Percentiles rank a stretch among this genome's conserved stretches.
Conservation (phyloP, 495 filamentous ascomycete genomes). For the Corynascus novoguineensis region DNA sequence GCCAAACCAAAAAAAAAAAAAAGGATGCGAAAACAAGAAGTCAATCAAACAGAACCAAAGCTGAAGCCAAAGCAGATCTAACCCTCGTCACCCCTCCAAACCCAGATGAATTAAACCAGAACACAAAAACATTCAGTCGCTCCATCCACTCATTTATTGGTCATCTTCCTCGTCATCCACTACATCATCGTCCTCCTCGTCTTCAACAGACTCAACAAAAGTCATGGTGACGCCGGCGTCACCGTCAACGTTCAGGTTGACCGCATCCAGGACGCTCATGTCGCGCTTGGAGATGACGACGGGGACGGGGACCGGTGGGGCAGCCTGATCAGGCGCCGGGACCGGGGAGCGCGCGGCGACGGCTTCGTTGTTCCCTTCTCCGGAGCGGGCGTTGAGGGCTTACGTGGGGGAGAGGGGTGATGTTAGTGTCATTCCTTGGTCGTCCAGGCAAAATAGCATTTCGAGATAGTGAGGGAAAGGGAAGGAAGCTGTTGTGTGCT, state of each 20-base stretch:
- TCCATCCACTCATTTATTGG: neutral
- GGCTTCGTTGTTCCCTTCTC: constrained; percentile 24
- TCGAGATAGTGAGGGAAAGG: constrained; percentile 13
- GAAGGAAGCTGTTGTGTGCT: constrained; percentile 15
- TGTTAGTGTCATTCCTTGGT: too few relatives aligned
- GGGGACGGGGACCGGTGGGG: constrained; percentile 8
- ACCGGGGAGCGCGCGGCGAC: neutral
- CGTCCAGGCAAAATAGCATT: too few relatives aligned
- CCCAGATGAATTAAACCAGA: neutral
- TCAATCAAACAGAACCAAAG: neutral
- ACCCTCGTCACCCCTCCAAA: neutral
- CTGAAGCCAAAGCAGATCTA: neutral
- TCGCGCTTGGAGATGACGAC: constrained; percentile 24
- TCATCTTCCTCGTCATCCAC: constrained; percentile 30
- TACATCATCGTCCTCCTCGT: constrained; percentile 35
- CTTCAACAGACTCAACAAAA: constrained; percentile 42
- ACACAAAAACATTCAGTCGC: too few relatives aligned
- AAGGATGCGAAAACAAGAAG: neutral
- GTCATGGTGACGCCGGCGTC: constrained; percentile 46
- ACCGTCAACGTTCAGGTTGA: constrained; percentile 46
- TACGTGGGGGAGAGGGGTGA: constrained; percentile 10
- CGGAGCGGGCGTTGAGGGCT: constrained; percentile 33
- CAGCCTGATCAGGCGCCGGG: constrained; percentile 7
- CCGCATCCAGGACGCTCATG: constrained; percentile 36
- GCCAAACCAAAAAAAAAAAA: neutral